Evolutionary conservation across 2,329 filamentous ascomycete species (phyloP), one percentile per base, ranked within the genome.

Genomic region (Claviceps sp.): DNA sequence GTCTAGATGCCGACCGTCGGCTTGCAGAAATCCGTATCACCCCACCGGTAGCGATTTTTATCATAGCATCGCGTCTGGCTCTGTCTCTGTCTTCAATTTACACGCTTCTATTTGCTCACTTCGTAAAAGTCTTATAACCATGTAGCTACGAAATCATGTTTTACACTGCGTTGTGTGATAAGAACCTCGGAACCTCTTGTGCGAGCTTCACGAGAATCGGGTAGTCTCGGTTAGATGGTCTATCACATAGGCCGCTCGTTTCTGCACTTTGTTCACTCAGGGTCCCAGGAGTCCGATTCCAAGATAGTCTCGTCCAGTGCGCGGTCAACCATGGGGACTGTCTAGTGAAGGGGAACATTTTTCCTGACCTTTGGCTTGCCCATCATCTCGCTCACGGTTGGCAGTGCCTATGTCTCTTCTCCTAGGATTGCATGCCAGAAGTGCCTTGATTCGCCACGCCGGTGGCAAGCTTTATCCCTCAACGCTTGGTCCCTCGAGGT

Each of bases 381-480:
- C 9, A 26, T 30, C n/a, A 37, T 5, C 11, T 47, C 24, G 26
- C 26, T 47, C 7, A 37, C 26, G 20, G 4, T 37, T 47, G 74
- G 72, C 50, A 60, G 72, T 55, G 74, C 70, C 74, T 8, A 72
- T 80, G 78, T 77, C 20, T 69, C 72, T 8, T 46, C 74, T 82
- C 55, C 79, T 78, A 2, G 76, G 75, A 34, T 8, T 9, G 3
- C 63, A 81, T 79, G 11, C 74, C 76, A 4, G 66, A 73, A 26
- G 77, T 74, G 13, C 77, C 75, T 1, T 81, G 78, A 1, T 82
- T 82, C 63, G 75, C 72, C 49, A 71, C 79, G 63, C 73, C 76
- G 13, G 65, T 79, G 40, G 75, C 72, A 62, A 69, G 65, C 26
- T 75, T 78, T 58, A 52, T 60, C 52, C 62, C 71, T 59, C 59